Base-by-base conservation (phyloP, 352 stramenopile species). In the Pythium myriotylum region DNA sequence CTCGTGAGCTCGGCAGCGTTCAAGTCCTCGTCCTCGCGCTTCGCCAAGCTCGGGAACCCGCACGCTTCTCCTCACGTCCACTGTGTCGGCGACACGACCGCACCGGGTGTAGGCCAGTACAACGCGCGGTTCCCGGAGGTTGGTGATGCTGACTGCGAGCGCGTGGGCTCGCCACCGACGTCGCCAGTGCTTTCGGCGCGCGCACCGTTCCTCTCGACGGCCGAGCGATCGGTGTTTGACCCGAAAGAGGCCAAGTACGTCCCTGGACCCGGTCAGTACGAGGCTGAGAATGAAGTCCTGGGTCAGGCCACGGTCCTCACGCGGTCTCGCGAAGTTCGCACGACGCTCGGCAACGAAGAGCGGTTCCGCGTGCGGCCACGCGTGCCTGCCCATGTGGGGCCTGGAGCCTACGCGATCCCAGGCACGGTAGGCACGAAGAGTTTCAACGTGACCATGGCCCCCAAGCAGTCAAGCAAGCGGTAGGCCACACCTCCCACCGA, bases 21-120 rank as follows among this genome's bases (percentile, higher is more conserved):
- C 67, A 88, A 86, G 56, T 87, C 81, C 8, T 67, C 57, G 50
- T 86, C 76, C n/a, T 60, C 47, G 23, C 70, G 81, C 16, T 91
- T 88, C 61, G 66, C 67, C 10, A 78, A 72, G 42, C 68, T 64
- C 24, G 59, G 59, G 1, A 76, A 76, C 22, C 63, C 74, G 4
- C 75, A 82, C 39, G 72, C 76, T 14, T 35, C 76, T n/a, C 78
- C 81, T 6, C 77, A 86, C 27, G 67, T 88, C 20, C 70, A 81
- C 51, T 81, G 75, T 23, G 74, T 89, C 1, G 78, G 78, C 1
- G 66, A 79, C 23, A 67, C 73, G 10, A 70, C 65, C 10, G 65
- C 49, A 0, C 80, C 78, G 23, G 78, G 49, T 0, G 80, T 89
- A 6, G 78, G 80, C n/a, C 69, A 85, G 48, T 70, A 70, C 54